Percentiles rank a stretch among this genome's conserved stretches.
Conservation (phyloP, 2,329 filamentous ascomycete species). For the Sporothrix variecibatus region DNA sequence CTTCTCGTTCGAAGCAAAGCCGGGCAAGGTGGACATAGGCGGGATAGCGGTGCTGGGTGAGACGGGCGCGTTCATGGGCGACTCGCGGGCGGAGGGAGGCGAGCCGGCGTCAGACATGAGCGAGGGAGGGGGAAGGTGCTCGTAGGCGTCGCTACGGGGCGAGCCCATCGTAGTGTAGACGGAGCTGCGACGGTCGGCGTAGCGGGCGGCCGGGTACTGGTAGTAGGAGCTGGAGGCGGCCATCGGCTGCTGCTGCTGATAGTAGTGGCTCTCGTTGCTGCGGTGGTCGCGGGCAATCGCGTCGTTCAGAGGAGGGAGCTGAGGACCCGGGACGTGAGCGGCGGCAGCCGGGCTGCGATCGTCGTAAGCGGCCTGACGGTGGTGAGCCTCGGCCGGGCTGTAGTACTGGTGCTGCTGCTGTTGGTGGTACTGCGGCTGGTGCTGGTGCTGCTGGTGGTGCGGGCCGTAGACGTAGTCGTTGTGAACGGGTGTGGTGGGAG, state of each 20-base stretch:
- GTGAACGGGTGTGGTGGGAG: background rate
- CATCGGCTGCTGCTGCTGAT: background rate
- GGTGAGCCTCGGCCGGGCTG: background rate
- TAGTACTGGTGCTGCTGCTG: background rate
- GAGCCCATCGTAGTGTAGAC: conserved; percentile 34
- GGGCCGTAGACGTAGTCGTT: conserved; percentile 3
- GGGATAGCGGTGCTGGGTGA: conserved; percentile 14
- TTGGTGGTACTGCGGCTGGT: background rate
- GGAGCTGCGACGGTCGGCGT: conserved; percentile 15
- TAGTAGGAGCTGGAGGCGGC: background rate
- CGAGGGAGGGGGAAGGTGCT: conserved; percentile 59
- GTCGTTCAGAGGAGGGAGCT: background rate
- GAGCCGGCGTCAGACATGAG: conserved; percentile 70
- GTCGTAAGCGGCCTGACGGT: background rate
- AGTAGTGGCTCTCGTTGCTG: background rate
- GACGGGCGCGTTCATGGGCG: conserved; percentile 40
- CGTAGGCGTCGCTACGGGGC: conserved; percentile 58
- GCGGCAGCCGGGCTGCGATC: background rate
- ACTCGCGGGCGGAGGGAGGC: conserved; percentile 52
- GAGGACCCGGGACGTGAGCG: background rate
- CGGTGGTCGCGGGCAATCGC: background rate
- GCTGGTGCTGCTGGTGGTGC: background rate
- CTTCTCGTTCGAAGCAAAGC: background rate
- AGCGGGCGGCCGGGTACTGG: background rate
- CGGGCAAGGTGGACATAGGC: background rate